These are phyloP conservation scores for Suillus brevipes DNA, from an alignment of 768 basidiomycete species.

Conservation along the genomic window DNA sequence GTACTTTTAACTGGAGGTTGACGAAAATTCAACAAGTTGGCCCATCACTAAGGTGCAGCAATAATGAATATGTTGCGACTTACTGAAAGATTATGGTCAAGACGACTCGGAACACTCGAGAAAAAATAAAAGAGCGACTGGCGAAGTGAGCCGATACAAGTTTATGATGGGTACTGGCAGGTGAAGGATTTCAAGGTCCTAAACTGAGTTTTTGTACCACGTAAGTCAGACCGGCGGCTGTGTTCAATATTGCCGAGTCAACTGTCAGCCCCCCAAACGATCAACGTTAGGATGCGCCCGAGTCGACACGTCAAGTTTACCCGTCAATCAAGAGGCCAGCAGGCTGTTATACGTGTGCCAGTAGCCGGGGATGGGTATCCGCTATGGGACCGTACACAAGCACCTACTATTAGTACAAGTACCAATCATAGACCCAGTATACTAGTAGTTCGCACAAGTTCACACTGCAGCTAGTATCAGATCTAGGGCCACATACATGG, in stretches of 20 bases:
- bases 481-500: neutral
- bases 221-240: neutral
- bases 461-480: neutral
- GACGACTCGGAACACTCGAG: neutral
- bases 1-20: neutral
- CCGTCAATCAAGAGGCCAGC: neutral
- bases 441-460: neutral
- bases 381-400: neutral
- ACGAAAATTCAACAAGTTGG: conserved; percentile 3
- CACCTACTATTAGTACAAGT: neutral
- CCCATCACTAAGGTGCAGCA: neutral
- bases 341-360: neutral
- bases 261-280: neutral
- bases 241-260: neutral
- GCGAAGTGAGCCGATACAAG: neutral
- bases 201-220: neutral
- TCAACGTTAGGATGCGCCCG: neutral
- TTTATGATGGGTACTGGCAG: neutral
- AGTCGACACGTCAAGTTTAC: neutral
- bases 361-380: neutral
- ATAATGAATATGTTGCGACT: neutral
- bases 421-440: neutral
- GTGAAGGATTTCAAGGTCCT: neutral
- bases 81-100: neutral
- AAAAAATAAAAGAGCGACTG: conserved; percentile 11